phyloP scores from a whole-genome alignment of 192 early-diverging fungal species.

The Anaeromyces robustus region DNA sequence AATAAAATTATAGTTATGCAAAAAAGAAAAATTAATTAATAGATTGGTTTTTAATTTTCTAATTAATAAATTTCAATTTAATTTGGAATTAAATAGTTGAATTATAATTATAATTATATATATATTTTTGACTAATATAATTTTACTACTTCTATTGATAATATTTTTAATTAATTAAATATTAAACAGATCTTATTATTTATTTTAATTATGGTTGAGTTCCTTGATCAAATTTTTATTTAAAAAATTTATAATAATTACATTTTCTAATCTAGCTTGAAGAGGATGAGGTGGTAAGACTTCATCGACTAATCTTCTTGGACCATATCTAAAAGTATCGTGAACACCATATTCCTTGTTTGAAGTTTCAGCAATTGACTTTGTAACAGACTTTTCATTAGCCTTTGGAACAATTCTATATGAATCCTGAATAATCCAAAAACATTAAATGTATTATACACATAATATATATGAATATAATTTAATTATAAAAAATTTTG shows the following conservation, averaged over 20 bases:
- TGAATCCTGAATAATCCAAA: not conserved
- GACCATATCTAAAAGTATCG: conserved; percentile 66
- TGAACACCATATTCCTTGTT: conserved; percentile 54
- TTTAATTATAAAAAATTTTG: too few species aligned
- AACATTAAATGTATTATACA: too few species aligned
- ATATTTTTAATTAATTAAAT: not conserved
- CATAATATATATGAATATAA: too few species aligned
- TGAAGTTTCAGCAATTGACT: not conserved
- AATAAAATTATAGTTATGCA: too few species aligned
- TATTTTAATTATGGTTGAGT: not conserved
- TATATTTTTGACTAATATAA: too few species aligned
- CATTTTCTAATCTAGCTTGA: conserved; percentile 54
- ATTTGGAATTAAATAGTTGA: too few species aligned
- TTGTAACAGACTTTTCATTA: not conserved
- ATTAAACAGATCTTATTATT: not conserved
- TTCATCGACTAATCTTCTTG: conserved; percentile 41
- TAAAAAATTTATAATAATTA: too few species aligned
- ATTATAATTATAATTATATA: too few species aligned
- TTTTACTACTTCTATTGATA: too few species aligned
- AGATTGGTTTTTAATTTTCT: too few species aligned
- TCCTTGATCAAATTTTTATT: not conserved
- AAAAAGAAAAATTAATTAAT: too few species aligned
- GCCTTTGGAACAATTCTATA: not conserved
- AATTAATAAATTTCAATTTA: too few species aligned
- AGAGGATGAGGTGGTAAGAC: conserved; percentile 59